These are phyloP conservation scores for Sporobolomyces phaffii DNA, from an alignment of 768 basidiomycete species.

Conservation along the genomic window DNA sequence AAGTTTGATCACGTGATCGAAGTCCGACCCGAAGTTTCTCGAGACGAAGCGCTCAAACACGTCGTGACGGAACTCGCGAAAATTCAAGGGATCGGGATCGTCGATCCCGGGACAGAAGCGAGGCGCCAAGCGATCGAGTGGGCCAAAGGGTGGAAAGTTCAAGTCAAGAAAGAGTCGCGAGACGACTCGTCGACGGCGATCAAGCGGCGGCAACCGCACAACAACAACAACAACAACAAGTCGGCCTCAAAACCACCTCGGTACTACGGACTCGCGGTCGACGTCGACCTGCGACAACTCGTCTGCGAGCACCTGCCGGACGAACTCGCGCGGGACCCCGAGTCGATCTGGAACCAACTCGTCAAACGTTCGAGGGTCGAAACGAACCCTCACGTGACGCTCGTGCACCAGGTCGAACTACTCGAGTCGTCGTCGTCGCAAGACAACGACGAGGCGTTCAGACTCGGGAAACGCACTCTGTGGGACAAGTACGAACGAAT, in stretches of 20 bases:
- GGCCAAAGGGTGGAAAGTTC: constrained; percentile 22
- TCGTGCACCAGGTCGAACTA: constrained; percentile 68
- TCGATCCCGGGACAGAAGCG: constrained; percentile 43
- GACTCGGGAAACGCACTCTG: constrained; percentile 42
- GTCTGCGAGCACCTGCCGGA: constrained; percentile 50
- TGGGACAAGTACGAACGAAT: constrained; percentile 58
- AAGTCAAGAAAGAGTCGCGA: constrained; percentile 8
- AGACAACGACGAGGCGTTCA: constrained; percentile 43
- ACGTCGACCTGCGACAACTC: constrained; percentile 58
- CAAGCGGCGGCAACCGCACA: constrained; percentile 15
- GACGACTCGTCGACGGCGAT: constrained; percentile 3
- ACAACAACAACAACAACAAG: constrained; percentile 14
- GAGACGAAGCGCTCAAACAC: constrained; percentile 56
- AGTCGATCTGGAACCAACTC: constrained; percentile 41
- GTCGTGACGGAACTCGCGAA: constrained; percentile 58
- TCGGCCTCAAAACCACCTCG: constrained; percentile 51
- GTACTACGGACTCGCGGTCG: constrained; percentile 74
- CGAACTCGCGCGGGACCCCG: constrained; percentile 44
- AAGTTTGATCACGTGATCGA: constrained; percentile 60
- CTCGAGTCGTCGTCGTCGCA: too few species aligned
- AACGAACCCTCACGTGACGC: constrained; percentile 71
- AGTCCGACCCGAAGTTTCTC: constrained; percentile 57
- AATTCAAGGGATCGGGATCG: constrained; percentile 52
- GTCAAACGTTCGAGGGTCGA: constrained; percentile 50
- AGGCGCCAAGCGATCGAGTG: constrained; percentile 50